phyloP scores from a whole-genome alignment of 306 rosid species.

The Carpinus viminea region DNA sequence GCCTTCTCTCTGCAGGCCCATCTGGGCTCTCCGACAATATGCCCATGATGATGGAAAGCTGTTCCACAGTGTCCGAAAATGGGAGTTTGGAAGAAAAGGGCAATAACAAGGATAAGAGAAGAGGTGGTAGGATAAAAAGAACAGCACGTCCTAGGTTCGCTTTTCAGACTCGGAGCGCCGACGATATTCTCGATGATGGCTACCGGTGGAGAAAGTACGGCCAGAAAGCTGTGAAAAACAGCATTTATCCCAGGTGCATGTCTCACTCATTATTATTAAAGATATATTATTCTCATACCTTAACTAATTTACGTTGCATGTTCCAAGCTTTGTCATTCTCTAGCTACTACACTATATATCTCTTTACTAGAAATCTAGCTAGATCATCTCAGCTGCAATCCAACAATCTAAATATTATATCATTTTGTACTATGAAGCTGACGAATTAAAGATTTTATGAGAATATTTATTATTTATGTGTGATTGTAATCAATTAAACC shows the following conservation, averaged over 20 bases:
- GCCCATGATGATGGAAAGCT: constrained; percentile 25
- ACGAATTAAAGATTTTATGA: too few relatives aligned
- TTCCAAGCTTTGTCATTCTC: too few relatives aligned
- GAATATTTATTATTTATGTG: too few relatives aligned
- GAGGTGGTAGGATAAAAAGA: constrained; percentile 44
- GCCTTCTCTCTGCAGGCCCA: constrained; percentile 46
- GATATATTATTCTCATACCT: not conserved
- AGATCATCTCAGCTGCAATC: too few relatives aligned
- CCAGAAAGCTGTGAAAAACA: constrained; percentile 88
- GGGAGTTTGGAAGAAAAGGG: constrained; percentile 27
- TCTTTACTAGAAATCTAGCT: too few relatives aligned
- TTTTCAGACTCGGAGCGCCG: constrained; percentile 81
- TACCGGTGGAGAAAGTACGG: constrained; percentile 98
- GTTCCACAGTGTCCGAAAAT: constrained; percentile 22
- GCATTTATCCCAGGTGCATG: constrained; percentile 67
- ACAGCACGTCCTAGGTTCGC: constrained; percentile 69
- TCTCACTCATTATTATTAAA: too few relatives aligned
- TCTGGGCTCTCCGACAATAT: constrained; percentile 18
- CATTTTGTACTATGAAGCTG: too few relatives aligned
- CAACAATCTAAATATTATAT: too few relatives aligned
- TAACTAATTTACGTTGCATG: not conserved
- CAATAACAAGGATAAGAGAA: constrained; percentile 32
- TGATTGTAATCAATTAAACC: too few relatives aligned
- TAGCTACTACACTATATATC: too few relatives aligned
- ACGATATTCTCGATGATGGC: constrained; percentile 94